These are phyloP conservation scores for Halenospora varia DNA, from an alignment of 495 filamentous ascomycete species.

Conservation along the genomic window DNA sequence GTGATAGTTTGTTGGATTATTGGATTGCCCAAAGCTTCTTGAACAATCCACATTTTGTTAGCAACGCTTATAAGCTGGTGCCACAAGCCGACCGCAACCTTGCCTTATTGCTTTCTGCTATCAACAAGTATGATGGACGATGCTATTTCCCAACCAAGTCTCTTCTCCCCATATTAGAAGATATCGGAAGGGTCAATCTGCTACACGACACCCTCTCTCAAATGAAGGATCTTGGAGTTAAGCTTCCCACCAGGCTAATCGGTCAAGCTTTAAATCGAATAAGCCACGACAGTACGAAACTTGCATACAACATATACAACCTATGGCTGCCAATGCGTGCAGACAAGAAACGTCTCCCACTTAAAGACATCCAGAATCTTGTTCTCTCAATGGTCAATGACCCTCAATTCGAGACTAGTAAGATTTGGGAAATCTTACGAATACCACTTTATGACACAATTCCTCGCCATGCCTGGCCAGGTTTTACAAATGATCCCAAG, in stretches of 20 bases:
- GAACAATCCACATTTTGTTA: not conserved
- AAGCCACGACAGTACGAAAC: slow-evolving; percentile 2
- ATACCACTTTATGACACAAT: slow-evolving; percentile 9
- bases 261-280: slow-evolving; percentile 8
- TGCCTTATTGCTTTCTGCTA: slow-evolving; percentile 25
- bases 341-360: not conserved
- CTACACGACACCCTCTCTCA: not conserved
- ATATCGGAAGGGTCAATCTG: slow-evolving; percentile 9
- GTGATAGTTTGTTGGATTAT: too few relatives aligned
- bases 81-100: slow-evolving; percentile 5
- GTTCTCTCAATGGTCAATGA: slow-evolving; percentile 17
- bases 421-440: slow-evolving; percentile 18
- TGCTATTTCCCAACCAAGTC: not conserved
- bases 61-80: slow-evolving; percentile 2
- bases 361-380: slow-evolving; percentile 9
- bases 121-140: slow-evolving; percentile 17
- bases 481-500: slow-evolving; percentile 10
- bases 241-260: slow-evolving; percentile 4
- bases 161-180: slow-evolving; percentile 9
- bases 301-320: slow-evolving; percentile 15
- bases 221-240: slow-evolving; percentile 7
- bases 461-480: not conserved
- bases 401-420: slow-evolving; percentile 1
- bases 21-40: slow-evolving; percentile 15
- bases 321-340: not conserved